Conservation (phyloP, 805 yeast genomes). For the Kuraishia molischiana region DNA sequence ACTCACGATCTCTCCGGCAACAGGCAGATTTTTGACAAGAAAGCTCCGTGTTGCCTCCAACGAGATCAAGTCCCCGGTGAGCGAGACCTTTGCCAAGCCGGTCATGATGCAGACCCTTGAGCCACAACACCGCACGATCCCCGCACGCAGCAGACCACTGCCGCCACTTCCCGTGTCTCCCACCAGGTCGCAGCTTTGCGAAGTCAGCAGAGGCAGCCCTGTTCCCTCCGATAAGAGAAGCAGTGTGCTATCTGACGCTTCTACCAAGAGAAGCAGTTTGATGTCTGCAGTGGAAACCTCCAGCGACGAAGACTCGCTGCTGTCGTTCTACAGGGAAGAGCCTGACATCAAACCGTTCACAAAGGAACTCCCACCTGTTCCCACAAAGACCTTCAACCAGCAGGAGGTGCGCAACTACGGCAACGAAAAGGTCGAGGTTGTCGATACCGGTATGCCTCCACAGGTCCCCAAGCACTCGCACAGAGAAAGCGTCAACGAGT, state of each 20-base stretch:
- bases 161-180: background rate
- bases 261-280: background rate
- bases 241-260: background rate
- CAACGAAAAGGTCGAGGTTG: background rate
- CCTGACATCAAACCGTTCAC: conserved; percentile 1
- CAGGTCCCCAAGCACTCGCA: conserved; percentile 4
- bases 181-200: background rate
- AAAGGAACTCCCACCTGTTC: conserved; percentile 10
- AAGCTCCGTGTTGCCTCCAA: background rate
- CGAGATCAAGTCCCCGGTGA: background rate
- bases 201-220: background rate
- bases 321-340: background rate
- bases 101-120: background rate
- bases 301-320: background rate
- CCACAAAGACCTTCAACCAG: conserved; percentile 14
- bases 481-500: background rate
- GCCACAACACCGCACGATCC: background rate
- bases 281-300: background rate
- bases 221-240: background rate
- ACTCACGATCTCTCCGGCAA: background rate
- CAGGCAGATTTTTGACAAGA: background rate
- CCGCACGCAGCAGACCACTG: background rate
- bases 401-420: conserved; percentile 12
- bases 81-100: background rate
- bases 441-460: conserved; percentile 6